These are phyloP conservation scores for Kalaharituber pfeilii DNA, from an alignment of 2,329 filamentous ascomycete species.

Conservation along the genomic window DNA sequence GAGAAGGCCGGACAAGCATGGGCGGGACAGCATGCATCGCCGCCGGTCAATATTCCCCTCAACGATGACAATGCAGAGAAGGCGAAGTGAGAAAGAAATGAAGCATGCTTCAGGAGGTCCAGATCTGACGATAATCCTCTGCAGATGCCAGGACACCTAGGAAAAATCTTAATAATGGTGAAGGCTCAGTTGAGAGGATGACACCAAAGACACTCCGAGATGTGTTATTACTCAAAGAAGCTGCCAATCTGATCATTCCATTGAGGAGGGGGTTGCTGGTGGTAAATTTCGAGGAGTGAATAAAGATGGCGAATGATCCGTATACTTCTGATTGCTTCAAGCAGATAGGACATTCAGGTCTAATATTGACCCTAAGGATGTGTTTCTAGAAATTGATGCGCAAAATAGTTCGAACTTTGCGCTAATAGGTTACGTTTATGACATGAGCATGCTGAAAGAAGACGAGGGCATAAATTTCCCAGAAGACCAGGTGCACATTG, in stretches of 20 bases:
- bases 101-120: conserved; percentile 72
- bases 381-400: conserved; percentile 71
- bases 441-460: conserved; percentile 93
- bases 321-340: background rate
- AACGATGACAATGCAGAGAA: conserved; percentile 94
- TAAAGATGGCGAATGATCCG: conserved; percentile 94
- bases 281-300: conserved; percentile 99
- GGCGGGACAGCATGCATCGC: background rate
- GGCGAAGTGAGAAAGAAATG: conserved; percentile 71
- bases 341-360: background rate
- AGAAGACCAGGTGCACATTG: conserved; percentile 91
- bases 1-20: too few species aligned
- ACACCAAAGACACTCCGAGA: conserved; percentile 39
- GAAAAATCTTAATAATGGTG: conserved; percentile 28
- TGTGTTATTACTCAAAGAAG: conserved; percentile 29
- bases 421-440: conserved; percentile 98
- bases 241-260: conserved; percentile 44
- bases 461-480: conserved; percentile 96
- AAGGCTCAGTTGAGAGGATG: conserved; percentile 30
- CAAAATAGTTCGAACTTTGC: conserved; percentile 99
- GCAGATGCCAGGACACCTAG: conserved; percentile 50
- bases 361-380: background rate
- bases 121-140: conserved; percentile 76
- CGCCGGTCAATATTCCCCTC: conserved; percentile 55
- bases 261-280: conserved; percentile 92